Base-by-base conservation (phyloP, 2,329 filamentous ascomycete genomes). In the Talaromyces funiculosus region DNA sequence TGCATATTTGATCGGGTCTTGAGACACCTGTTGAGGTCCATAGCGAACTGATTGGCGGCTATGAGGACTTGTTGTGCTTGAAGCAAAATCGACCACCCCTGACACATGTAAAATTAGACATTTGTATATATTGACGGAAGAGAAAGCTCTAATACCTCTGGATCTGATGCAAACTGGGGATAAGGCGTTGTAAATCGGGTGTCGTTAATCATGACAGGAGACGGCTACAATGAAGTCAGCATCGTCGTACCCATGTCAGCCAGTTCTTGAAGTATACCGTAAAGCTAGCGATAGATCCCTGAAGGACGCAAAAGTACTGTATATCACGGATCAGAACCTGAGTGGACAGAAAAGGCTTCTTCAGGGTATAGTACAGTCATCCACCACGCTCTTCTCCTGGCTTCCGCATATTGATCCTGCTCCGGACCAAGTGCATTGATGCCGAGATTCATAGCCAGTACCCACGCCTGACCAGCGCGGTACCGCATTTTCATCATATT, bases 401-500 rank as follows among this genome's bases (percentile, higher is more conserved):
- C 76, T 64, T 79, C 77, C 5, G 73, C 65, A 54, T 71, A 77
- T 33, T 71, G 67, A 64, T 75, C 69, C 40, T 71, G 67, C 29
- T 73, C 69, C 12, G 67, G 68, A 3, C 68, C 64, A 22, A 72
- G 66, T 2, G 70, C 64, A 68, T 79, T 76, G 26, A 79, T 68
- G 38, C 71, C 74, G 65, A 77, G 74, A n/a, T 77, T 74, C 66
- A 77, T 68, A 16, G 77, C 76, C 61, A 76, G 69, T 4, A 75
- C 69, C 63, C 78, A 70, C 7, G 77, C 77, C 64, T 79, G 75
- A 8, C 76, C 70, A 3, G 77, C 75, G 57, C 77, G 74, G 62
- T 76, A 75, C 35, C 76, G 73, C 77, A 79, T 79, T 62, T 79
- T 79, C 7, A 73, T 66, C 20, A 79, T 65, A 60, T 79, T 79